These are phyloP conservation scores for Cyberlindnera xishuangbannaensis DNA, from an alignment of 805 yeast genomes.

Conservation along the genomic window DNA sequence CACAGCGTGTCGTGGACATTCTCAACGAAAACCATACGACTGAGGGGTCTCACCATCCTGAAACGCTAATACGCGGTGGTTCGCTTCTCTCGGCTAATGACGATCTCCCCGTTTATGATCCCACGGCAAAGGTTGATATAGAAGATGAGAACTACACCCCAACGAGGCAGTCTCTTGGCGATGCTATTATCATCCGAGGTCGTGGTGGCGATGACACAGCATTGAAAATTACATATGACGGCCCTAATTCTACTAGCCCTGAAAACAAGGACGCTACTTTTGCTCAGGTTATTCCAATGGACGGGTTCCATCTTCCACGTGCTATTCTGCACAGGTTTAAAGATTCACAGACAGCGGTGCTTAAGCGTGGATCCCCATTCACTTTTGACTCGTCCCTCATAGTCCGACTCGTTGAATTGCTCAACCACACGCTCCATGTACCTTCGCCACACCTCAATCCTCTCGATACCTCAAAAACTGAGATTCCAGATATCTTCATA, in stretches of 20 bases:
- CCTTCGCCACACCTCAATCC: conserved; percentile 4
- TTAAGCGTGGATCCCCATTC: conserved; percentile 76
- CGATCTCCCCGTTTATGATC: conserved; percentile 9
- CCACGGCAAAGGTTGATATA: conserved; percentile 6
- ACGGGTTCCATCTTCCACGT: conserved; percentile 68
- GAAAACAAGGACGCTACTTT: conserved; percentile 9
- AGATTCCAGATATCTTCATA: conserved; percentile 34
- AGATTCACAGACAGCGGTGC: conserved; percentile 52
- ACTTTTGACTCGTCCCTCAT: conserved; percentile 57
- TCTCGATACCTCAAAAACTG: conserved; percentile 10
- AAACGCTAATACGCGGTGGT: conserved; percentile 2
- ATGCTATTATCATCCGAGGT: conserved; percentile 17
- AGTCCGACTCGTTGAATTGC: conserved; percentile 9
- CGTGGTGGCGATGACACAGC: conserved; percentile 24
- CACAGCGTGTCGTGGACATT: conserved; percentile 37
- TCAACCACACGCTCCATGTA: conserved; percentile 14
- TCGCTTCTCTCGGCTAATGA: conserved; percentile 5
- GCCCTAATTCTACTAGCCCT: neutral
- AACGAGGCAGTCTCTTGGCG: conserved; percentile 5
- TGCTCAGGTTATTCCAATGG: conserved; percentile 60
- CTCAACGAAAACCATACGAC: conserved; percentile 30
- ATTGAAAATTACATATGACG: conserved; percentile 10
- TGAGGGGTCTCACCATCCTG: conserved; percentile 11
- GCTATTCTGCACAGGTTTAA: conserved; percentile 39
- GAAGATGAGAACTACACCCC: conserved; percentile 20